Percentiles rank a stretch among this genome's conserved stretches.
These are phyloP conservation scores for Peronospora farinosa DNA, from an alignment of 352 stramenopile genomes.

Conservation along the genomic window DNA sequence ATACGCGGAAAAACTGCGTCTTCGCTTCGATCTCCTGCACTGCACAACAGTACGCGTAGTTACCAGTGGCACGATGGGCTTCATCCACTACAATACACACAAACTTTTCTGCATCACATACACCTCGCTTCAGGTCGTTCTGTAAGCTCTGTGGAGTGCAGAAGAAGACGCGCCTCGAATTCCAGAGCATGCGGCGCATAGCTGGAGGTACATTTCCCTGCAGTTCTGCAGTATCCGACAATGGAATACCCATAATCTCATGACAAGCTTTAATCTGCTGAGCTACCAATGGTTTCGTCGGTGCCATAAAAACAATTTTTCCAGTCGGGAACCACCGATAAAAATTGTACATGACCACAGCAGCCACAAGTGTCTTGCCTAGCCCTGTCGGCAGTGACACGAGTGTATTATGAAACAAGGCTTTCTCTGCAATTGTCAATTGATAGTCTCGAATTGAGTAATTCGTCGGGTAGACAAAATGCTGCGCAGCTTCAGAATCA, in stretches of 20 bases:
- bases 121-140: constrained; percentile 90
- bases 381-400: constrained; percentile 97
- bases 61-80: constrained; percentile 93
- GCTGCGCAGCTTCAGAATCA: constrained; percentile 51
- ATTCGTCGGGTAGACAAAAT: constrained; percentile 87
- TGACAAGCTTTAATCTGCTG: constrained; percentile 97
- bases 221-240: constrained; percentile 74
- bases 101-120: constrained; percentile 76
- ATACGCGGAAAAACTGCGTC: constrained; percentile 83
- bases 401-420: constrained; percentile 96
- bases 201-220: constrained; percentile 73
- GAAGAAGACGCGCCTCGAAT: constrained; percentile 94
- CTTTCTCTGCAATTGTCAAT: constrained; percentile 88
- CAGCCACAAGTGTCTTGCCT: constrained; percentile 99
- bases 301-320: constrained; percentile 97
- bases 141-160: constrained; percentile 97
- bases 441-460: constrained; percentile 93
- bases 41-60: constrained; percentile 95
- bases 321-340: constrained; percentile 95
- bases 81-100: constrained; percentile 98
- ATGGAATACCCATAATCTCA: constrained; percentile 91
- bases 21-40: constrained; percentile 60
- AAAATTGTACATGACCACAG: constrained; percentile 99
- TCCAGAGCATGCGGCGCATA: constrained; percentile 85
- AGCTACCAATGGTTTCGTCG: constrained; percentile 95